Evolutionary conservation across 2,329 filamentous ascomycete species (phyloP), one percentile per base, ranked within the genome.

Genomic region (Trichoderma sp.): DNA sequence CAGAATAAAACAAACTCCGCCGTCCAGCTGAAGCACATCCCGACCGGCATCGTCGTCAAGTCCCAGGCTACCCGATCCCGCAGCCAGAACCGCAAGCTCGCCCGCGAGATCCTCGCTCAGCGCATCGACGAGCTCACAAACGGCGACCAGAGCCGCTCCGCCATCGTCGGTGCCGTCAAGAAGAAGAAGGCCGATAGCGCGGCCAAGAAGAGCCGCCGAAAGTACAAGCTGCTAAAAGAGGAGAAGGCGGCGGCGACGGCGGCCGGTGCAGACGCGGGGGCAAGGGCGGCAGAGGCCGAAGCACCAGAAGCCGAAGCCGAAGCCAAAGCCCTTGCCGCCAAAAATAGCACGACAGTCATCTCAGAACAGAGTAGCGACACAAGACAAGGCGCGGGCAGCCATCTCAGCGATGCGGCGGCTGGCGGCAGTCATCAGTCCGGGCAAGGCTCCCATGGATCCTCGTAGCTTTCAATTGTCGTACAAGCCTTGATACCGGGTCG

Each of bases 1-100:
- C 67, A 89, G 90, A 99, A 99, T 79, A 99, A 99, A 86, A 99
- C 95, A 28, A 93, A 89, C 69, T 97, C 92, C 0, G 94, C 94
- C 44, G 94, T 97, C 2, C 95, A 99, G 76, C 83, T 99, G 43
- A 95, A 90, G 70, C 95, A 99, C 77, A 79, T 90, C 17, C 92
- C 94, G 6, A 96, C 93, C 0, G 94, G 94, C 67, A 87, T 97
- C 61, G 93, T 98, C 15, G 86, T 99, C 68, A 99, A 99, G 79
- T 94, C 88, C 64, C 95, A 99, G 78, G 92, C 90, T 21, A 98
- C 95, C 9, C 88, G 95, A 55, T 96, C 91, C 1, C 87, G 92
- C 19, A 85, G 85, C 65, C 91, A 96, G 78, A 99, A 99, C 76
- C 87, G 93, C 68, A 93, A 90, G 76, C 89, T 92, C 68, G 95